Base-by-base conservation (phyloP, 345 rosid species). In the Eucalyptus sideroxylon region DNA sequence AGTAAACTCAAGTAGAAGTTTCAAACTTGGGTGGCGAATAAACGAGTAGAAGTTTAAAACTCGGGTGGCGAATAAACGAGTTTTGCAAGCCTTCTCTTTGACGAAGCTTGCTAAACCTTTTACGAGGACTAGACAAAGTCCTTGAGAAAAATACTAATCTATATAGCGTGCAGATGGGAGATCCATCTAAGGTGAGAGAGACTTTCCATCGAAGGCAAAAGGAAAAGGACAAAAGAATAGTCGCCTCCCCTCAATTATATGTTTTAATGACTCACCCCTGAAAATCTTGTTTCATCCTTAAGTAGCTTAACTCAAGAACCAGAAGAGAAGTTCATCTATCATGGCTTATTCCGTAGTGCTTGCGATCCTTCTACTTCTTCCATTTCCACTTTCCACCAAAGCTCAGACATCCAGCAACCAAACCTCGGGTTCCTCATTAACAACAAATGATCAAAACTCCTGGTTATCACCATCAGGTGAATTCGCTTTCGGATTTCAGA, bases 391-490 rank as follows among this genome's bases (percentile, higher is more conserved):
- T 82, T 85, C 87, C 40, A 37, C 85, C 56, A 31, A 19, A 31
- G 91, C 93, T 50, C 94, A 93, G 67, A 85, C 87, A 13, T 27
- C 88, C 87, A 24, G 85, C 9, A 93, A 91, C 85, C 83, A 81
- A 72, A 37, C 91, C 45, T 51, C 82, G 85, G 94, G 93, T 23
- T 85, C 90, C 83, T 89, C 89, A 30, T 89, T 94, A 50, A 86
- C 86, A 24, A 94, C 94, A 59, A 53, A 47, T 15, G 51, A 86
- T 37, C 81, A 27, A 9, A 62, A 51, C 89, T 59, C 44, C 15
- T 92, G 96, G 97, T 8, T 56, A 60, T 95, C 95, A 1, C 92
- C 92, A 10, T 93, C 96, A 4, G 93, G 94, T 13, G 95, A 95
- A 19, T 93, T 94, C 21, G 93, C 96, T 11, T 93, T 95, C 8